Percentiles rank a stretch among this genome's conserved stretches.
phyloP scores from a whole-genome alignment of 805 yeast genomes.

The Wickerhamomyces subpelliculosus region DNA sequence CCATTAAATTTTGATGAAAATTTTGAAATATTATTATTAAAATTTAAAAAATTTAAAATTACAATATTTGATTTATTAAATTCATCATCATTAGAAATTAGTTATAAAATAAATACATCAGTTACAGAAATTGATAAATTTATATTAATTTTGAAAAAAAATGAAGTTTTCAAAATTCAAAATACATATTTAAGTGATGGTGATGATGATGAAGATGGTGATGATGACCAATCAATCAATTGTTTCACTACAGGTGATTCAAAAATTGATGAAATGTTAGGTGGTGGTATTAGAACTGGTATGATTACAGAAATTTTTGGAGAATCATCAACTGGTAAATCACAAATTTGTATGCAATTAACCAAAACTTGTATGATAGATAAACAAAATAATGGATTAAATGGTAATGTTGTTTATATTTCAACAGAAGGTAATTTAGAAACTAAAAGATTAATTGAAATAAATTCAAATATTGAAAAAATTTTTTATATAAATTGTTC shows the following conservation, averaged over 20 bases:
- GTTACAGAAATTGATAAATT: conserved; percentile 25
- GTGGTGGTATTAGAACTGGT: conserved; percentile 52
- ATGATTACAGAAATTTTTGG: conserved; percentile 74
- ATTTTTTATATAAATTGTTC: conserved; percentile 52
- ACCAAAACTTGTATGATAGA: conserved; percentile 53
- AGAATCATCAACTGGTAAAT: conserved; percentile 79
- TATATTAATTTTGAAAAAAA: conserved; percentile 13
- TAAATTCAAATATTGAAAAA: conserved; percentile 30
- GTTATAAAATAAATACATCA: conserved; percentile 27
- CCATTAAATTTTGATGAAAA: conserved; percentile 26
- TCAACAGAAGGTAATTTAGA: conserved; percentile 74
- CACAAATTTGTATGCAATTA: conserved; percentile 69
- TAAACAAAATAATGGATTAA: conserved; percentile 38
- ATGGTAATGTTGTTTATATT: conserved; percentile 54
- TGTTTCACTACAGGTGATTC: conserved; percentile 49
- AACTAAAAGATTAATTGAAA: conserved; percentile 53
- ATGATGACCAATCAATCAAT: conserved; percentile 2
- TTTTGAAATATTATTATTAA: conserved; percentile 22
- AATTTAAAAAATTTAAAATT: conserved; percentile 24
- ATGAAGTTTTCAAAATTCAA: no score
- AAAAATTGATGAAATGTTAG: conserved; percentile 39
- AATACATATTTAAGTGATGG: no score
- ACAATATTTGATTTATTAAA: conserved; percentile 36
- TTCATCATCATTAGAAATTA: conserved; percentile 26
- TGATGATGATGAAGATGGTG: conserved; percentile 1